Conservation (phyloP, 371 early-diverging fungal species). For the Amoeboaphelidium occidentale region DNA sequence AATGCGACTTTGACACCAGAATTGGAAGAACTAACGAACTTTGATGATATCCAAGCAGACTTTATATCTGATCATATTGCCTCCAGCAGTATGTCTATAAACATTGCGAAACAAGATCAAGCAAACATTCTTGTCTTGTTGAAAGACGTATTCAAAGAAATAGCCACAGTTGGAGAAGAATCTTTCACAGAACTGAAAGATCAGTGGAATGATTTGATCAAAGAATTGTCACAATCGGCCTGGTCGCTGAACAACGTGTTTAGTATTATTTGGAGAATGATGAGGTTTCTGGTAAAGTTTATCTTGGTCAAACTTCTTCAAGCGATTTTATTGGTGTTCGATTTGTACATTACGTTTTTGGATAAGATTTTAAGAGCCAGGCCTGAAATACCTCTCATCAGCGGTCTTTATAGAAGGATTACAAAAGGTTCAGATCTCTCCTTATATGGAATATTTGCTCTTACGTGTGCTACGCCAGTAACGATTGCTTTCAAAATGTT, state of each 20-base stretch:
- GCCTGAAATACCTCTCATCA: background rate
- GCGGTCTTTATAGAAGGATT: background rate
- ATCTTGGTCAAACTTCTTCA: background rate
- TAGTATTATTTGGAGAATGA: background rate
- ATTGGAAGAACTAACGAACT: too few relatives aligned
- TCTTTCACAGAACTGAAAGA: too few relatives aligned
- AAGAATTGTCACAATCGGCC: too few relatives aligned
- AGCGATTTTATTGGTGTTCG: background rate
- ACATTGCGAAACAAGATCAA: too few relatives aligned
- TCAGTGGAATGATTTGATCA: too few relatives aligned
- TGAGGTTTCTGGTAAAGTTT: background rate
- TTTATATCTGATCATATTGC: too few relatives aligned
- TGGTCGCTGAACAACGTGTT: background rate
- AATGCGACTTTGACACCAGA: too few relatives aligned
- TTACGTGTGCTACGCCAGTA: background rate
- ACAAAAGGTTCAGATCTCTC: background rate
- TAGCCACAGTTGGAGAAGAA: too few relatives aligned
- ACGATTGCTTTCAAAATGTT: background rate
- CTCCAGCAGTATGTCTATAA: too few relatives aligned
- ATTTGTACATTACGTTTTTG: background rate
- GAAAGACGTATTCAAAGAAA: too few relatives aligned
- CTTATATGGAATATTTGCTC: background rate
- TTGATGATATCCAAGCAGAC: too few relatives aligned
- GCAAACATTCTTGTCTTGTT: too few relatives aligned
- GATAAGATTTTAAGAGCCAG: background rate